Conservation (phyloP, 1,139 yeast species). For the Arxiozyma telluris region DNA sequence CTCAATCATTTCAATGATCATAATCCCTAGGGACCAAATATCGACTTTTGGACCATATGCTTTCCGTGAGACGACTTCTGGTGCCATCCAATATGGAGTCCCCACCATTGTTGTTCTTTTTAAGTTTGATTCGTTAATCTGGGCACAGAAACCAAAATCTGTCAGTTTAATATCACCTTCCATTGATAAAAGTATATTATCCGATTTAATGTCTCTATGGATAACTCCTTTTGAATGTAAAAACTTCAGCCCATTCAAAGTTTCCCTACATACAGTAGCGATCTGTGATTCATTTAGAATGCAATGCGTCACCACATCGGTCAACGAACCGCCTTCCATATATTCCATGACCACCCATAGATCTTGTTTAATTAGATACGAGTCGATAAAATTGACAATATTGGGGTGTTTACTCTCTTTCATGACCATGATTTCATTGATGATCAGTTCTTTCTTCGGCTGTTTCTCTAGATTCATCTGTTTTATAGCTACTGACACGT, state of each 20-base stretch:
- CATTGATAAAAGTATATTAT: conserved; percentile 73
- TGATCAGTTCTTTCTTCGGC: conserved; percentile 91
- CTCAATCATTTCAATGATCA: conserved; percentile 97
- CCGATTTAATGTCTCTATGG: conserved; percentile 94
- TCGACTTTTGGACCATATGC: conserved; percentile 97
- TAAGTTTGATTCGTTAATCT: conserved; percentile 72
- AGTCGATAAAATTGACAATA: conserved; percentile 85
- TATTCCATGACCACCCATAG: conserved; percentile 97
- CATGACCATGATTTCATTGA: conserved; percentile 90
- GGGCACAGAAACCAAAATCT: conserved; percentile 82
- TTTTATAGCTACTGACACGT: conserved; percentile 78
- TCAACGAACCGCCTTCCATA: conserved; percentile 95
- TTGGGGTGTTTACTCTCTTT: conserved; percentile 83
- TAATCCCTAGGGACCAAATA: conserved; percentile 94
- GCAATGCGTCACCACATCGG: conserved; percentile 91
- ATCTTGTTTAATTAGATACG: conserved; percentile 63
- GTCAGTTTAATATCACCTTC: conserved; percentile 87
- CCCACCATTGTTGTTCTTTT: conserved; percentile 98
- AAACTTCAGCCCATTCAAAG: conserved; percentile 75
- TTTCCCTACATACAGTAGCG: conserved; percentile 91
- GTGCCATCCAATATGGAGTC: conserved; percentile 99
- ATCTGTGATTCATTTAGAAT: conserved; percentile 97
- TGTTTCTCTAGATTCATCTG: conserved; percentile 91
- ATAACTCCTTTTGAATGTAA: conserved; percentile 90
- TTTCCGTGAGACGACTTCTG: conserved; percentile 88